Evolutionary conservation across 2,329 filamentous ascomycete species (phyloP).

Genomic region (Blastomyces silverae): DNA sequence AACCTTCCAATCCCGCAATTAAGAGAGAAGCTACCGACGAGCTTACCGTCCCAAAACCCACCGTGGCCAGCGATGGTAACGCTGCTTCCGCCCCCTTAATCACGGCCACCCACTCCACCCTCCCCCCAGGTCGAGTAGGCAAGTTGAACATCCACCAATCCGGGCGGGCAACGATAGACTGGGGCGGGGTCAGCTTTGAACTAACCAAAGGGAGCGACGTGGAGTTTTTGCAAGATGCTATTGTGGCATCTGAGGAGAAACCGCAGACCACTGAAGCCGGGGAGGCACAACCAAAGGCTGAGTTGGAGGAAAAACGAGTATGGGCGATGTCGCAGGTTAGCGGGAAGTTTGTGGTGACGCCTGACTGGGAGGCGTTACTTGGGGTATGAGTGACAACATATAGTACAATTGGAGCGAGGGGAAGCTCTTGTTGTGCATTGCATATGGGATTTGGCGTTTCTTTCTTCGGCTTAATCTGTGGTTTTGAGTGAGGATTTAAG

Average conservation of each 20-base stretch:
- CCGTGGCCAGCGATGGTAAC: conserved; percentile 15
- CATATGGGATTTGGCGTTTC: not conserved
- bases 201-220: conserved; percentile 51
- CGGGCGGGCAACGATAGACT: conserved; percentile 55
- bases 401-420: not conserved
- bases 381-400: conserved; percentile 21
- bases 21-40: conserved; percentile 14
- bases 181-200: conserved; percentile 56
- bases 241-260: conserved; percentile 36
- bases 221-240: conserved; percentile 55
- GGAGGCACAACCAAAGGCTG: conserved; percentile 23
- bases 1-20: conserved; percentile 9
- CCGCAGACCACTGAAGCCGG: conserved; percentile 22
- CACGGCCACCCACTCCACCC: conserved; percentile 36
- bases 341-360: conserved; percentile 58
- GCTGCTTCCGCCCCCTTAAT: conserved; percentile 30
- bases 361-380: conserved; percentile 52
- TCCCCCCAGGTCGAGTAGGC: conserved; percentile 52
- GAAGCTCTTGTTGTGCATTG: not conserved
- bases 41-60: conserved; percentile 13
- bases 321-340: conserved; percentile 57
- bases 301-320: conserved; percentile 38
- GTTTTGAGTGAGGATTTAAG: not conserved
- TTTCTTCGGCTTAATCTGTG: not conserved
- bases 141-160: conserved; percentile 57